Evolutionary conservation across 163 green algal genomes (phyloP).

Genomic region (Picocystis sp.): DNA sequence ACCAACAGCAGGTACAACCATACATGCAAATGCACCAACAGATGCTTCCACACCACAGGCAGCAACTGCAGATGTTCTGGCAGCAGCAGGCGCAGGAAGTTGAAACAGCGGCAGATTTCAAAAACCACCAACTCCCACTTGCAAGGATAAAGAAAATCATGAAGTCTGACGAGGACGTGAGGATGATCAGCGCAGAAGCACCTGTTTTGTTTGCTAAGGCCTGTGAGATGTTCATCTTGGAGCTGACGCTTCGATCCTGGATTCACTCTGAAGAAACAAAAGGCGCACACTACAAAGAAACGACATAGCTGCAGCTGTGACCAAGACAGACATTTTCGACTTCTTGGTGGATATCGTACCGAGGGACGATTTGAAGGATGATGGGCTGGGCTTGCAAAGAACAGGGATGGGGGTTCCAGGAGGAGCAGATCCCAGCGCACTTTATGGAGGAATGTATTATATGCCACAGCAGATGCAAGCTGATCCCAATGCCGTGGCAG

Average conservation of each 20-base stretch:
- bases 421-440: too few species aligned
- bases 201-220: constrained; percentile 94
- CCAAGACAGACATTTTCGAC: constrained; percentile 83
- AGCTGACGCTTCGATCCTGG: constrained; percentile 88
- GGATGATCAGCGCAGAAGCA: constrained; percentile 54
- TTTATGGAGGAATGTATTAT: too few species aligned
- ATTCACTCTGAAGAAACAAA: constrained; percentile 89
- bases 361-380: constrained; percentile 31
- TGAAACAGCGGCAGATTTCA: constrained; percentile 64
- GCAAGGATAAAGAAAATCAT: constrained; percentile 99
- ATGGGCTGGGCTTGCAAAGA: background rate
- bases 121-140: constrained; percentile 89
- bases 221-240: constrained; percentile 94
- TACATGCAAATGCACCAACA: too few species aligned
- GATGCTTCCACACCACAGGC: too few species aligned
- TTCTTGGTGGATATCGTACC: constrained; percentile 83
- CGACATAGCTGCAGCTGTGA: constrained; percentile 88
- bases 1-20: too few species aligned
- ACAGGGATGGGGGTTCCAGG: too few species aligned
- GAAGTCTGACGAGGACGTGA: constrained; percentile 56
- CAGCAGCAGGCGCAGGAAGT: constrained; percentile 47
- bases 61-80: constrained; percentile 56
- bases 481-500: too few species aligned
- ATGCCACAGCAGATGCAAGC: too few species aligned
- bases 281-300: constrained; percentile 79